Evolutionary conservation across 1,284 basidiomycete species (phyloP).

Genomic region (Jaminaea rosea): DNA sequence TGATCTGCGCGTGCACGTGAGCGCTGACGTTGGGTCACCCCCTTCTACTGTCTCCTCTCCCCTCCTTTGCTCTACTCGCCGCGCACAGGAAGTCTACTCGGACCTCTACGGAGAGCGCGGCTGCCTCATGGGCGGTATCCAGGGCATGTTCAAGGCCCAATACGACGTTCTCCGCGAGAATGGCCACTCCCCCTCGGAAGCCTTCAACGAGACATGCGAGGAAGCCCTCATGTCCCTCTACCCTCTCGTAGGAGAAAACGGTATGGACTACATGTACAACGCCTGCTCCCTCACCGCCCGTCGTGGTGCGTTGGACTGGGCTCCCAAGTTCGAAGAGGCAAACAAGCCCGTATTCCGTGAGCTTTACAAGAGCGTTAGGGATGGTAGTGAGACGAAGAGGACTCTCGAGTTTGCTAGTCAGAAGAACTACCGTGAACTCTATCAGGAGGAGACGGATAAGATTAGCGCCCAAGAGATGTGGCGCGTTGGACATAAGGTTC

Average conservation of each 20-base stretch:
- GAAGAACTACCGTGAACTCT: slow-evolving; percentile 83
- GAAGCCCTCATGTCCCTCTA: slow-evolving; percentile 98
- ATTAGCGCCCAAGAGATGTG: slow-evolving; percentile 98
- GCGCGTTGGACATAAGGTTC: slow-evolving; percentile 43
- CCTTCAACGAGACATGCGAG: slow-evolving; percentile 96
- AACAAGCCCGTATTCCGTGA: slow-evolving; percentile 87
- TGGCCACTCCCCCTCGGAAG: slow-evolving; percentile 94
- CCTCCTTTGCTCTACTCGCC: no score
- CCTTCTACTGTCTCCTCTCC: no score
- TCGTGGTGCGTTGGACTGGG: slow-evolving; percentile 97
- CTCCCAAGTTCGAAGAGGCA: slow-evolving; percentile 89
- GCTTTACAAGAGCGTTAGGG: slow-evolving; percentile 85
- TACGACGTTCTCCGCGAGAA: slow-evolving; percentile 98
- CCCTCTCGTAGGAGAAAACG: slow-evolving; percentile 88
- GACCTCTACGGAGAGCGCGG: slow-evolving; percentile 99
- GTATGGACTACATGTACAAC: slow-evolving; percentile 96
- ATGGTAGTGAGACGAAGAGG: slow-evolving; percentile 94
- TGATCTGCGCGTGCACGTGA: no score
- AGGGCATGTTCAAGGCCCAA: slow-evolving; percentile 98
- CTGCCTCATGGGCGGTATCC: slow-evolving; percentile 98
- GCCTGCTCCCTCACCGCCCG: slow-evolving; percentile 98
- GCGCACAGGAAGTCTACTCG: slow-evolving; percentile 98
- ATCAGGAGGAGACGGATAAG: slow-evolving; percentile 84
- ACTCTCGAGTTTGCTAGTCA: slow-evolving; percentile 92
- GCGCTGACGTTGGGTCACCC: no score